Base-by-base conservation (phyloP, 2,329 filamentous ascomycete genomes). In the Orbilia oligospora region DNA sequence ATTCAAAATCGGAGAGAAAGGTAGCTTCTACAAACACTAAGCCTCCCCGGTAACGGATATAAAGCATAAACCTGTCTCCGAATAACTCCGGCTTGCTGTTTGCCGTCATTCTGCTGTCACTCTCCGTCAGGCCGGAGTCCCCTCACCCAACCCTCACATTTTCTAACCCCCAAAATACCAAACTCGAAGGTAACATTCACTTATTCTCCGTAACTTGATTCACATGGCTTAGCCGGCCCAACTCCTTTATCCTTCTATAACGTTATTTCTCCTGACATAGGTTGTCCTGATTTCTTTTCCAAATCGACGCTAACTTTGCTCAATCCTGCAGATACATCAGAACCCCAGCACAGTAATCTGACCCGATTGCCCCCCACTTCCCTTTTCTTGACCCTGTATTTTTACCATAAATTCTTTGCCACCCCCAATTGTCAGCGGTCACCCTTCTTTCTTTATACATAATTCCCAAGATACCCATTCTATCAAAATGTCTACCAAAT, bases 381-480 rank as follows among this genome's bases (percentile, higher is more conserved):
- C 67, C 30, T 63, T 46, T 46, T n/a, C 46, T 36, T 46, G 4
- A 51, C 30, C 67, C 36, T 41, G n/a, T 63, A 49, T 51, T 71
- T 44, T 41, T 48, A 63, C 46, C 14, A n/a, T 61, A 44, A 49
- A 27, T 51, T 41, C 55, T 69, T 36, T 61, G 56, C 56, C 56
- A 61, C 20, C 49, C 56, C 20, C 67, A 63, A 71, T 71, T 63
- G 67, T 24, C 16, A 38, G 46, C 51, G 46, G 33, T 46, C 61
- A 64, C n/a, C 8, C 22, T 51, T 46, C 16, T 48, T 55, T 1
- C 27, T 18, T 12, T 58, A 30, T 65, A 67, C 49, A 36, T 71
- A 82, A 84, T 55, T 81, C 41, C 85, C 1, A 84, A 75, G 83
- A 86, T 77, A 71, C 58, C 53, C 46, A 51, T 14, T 24, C 36